Evolutionary conservation across 352 stramenopile genomes (phyloP), one percentile per base, ranked within the genome.

Genomic region (Aphanomyces stellatus): DNA sequence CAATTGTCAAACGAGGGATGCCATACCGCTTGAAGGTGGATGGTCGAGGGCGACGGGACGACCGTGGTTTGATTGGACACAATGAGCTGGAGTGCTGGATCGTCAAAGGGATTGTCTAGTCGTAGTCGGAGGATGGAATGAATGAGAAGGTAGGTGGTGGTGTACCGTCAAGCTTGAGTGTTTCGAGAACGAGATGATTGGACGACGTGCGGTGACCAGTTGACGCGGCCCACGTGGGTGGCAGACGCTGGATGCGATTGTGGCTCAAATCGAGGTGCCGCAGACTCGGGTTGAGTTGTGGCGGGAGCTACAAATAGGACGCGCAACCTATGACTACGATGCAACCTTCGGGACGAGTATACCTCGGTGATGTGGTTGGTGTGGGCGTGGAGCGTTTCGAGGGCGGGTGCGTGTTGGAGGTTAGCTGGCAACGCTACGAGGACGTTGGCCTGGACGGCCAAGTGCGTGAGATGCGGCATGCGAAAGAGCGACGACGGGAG

Each of bases 231-330:
- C 51, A 64, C 17, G 75, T 71, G 0, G 63, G 41, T 27, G 69
- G 53, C 7, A 72, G 8, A 6, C 49, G 61, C 0, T 30, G 2
- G 17, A 83, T 28, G 4, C 72, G 69, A 42, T 83, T 83, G 22
- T 75, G 65, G 24, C 65, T 70, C 24, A 83, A 60, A 48, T 83
- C 69, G 8, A 83, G 62, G 17, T 73, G 69, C 13, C 74, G 41
- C 4, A 83, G 65, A 11, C 70, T 22, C 7, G 42, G 46, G 42
- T 4, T 49, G 2, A 80, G 31, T 49, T 74, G 74, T 0, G 15
- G 4, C 13, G 76, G 74, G 27, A 81, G 69, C 17, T 66, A 53
- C 13, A 48, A 35, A 1, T 78, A 35, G n/a, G n/a, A n/a, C n/a
- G n/a, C n/a, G n/a, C n/a, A n/a, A n/a, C n/a, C n/a, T n/a, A n/a